A percentile compares a stretch with the other conserved stretches of the same genome.
phyloP scores from a whole-genome alignment of 495 filamentous ascomycete genomes.

The Xylaria intraflava region DNA sequence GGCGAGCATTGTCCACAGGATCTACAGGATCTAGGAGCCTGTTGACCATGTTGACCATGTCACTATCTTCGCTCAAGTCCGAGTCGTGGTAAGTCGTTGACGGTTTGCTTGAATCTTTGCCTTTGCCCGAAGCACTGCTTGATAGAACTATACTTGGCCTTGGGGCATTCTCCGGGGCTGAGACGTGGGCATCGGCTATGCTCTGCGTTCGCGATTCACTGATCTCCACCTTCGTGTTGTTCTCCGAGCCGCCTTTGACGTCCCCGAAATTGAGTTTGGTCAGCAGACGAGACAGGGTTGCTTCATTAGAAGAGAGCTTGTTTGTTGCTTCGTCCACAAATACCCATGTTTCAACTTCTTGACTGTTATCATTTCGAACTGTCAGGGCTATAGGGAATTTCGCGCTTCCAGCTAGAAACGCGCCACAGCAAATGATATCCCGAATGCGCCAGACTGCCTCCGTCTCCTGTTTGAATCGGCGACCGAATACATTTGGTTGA shows the following conservation, averaged over 20 bases:
- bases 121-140: background rate
- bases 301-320: conserved; percentile 9
- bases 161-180: background rate
- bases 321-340: conserved; percentile 13
- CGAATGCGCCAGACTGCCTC: conserved; percentile 29
- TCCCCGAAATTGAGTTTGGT: conserved; percentile 18
- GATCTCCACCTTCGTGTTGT: background rate
- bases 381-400: conserved; percentile 17
- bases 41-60: conserved; percentile 38
- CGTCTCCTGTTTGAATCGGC: conserved; percentile 17
- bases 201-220: background rate
- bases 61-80: conserved; percentile 23
- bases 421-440: conserved; percentile 28
- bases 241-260: conserved; percentile 3
- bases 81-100: conserved; percentile 17
- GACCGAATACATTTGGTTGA: conserved; percentile 24
- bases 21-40: conserved; percentile 33
- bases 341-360: conserved; percentile 18
- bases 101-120: conserved; percentile 8
- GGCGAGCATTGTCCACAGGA: conserved; percentile 25
- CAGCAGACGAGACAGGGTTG: conserved; percentile 15
- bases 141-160: background rate
- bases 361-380: conserved; percentile 13
- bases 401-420: conserved; percentile 19
- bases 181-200: background rate